These are phyloP conservation scores for Ceratobasidium sp. DNA, from an alignment of 1,284 basidiomycete genomes.

Conservation along the genomic window DNA sequence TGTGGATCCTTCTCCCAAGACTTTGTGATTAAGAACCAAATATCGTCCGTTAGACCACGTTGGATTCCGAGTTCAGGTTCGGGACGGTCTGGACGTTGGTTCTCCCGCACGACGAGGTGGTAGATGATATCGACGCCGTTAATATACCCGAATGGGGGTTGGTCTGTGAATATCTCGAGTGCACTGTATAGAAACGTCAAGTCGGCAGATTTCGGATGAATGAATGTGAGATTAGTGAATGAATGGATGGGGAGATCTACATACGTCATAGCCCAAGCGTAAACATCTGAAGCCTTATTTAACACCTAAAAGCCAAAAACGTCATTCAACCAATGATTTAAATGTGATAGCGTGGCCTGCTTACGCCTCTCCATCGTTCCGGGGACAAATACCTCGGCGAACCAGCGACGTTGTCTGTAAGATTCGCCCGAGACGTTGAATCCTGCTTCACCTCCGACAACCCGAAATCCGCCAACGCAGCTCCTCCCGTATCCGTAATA, in stretches of 20 bases:
- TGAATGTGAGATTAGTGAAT: neutral
- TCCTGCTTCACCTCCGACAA: slow-evolving; percentile 62
- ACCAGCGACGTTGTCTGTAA: slow-evolving; percentile 28
- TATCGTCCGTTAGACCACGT: slow-evolving; percentile 36
- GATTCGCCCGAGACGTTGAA: slow-evolving; percentile 26
- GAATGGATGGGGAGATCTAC: neutral
- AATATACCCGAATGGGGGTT: slow-evolving; percentile 38
- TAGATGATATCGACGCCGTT: slow-evolving; percentile 45
- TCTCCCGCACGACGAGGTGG: slow-evolving; percentile 49
- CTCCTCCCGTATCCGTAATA: slow-evolving; percentile 63
- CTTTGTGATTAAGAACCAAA: slow-evolving; percentile 46
- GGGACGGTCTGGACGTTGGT: slow-evolving; percentile 48
- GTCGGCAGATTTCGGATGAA: neutral
- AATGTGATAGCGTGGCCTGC: slow-evolving; percentile 63
- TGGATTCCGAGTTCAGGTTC: slow-evolving; percentile 39
- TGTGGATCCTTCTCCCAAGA: slow-evolving; percentile 44
- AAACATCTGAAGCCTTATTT: slow-evolving; percentile 62
- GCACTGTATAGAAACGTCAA: neutral
- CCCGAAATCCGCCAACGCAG: slow-evolving; percentile 71
- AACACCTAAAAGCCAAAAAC: slow-evolving; percentile 59
- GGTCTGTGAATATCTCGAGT: slow-evolving; percentile 40
- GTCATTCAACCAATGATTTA: neutral
- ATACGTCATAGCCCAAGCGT: slow-evolving; percentile 67
- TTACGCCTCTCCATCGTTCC: slow-evolving; percentile 55
- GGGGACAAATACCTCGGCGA: slow-evolving; percentile 43